These are phyloP conservation scores for Leishmania guyanensis DNA, from an alignment of 208 protist species.

Conservation along the genomic window DNA sequence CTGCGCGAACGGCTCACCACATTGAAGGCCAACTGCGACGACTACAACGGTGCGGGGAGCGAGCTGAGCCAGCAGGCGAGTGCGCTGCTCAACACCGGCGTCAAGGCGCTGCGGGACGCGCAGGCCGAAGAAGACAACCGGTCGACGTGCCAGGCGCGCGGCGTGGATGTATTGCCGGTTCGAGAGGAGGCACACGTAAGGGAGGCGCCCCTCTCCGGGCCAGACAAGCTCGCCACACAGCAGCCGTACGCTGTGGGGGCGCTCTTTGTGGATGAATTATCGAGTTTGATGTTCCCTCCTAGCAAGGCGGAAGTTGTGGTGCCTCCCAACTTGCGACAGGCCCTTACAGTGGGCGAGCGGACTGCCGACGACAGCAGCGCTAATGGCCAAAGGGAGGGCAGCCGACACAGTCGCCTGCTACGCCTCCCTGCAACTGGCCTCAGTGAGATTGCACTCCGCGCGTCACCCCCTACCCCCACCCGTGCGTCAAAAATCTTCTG, in stretches of 20 bases:
- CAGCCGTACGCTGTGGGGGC: neutral
- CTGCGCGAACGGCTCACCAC: conserved; percentile 52
- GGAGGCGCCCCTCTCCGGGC: neutral
- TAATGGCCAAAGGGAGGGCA: too few species aligned
- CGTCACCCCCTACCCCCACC: neutral
- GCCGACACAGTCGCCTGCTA: conserved; percentile 12
- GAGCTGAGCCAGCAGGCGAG: conserved; percentile 36
- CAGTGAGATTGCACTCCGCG: neutral
- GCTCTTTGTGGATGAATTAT: conserved; percentile 27
- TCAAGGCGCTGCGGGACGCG: conserved; percentile 52
- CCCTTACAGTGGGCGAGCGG: neutral
- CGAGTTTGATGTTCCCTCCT: conserved; percentile 27
- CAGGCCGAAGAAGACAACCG: conserved; percentile 38
- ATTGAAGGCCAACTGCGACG: conserved; percentile 58
- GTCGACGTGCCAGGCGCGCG: conserved; percentile 1
- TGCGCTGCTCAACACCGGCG: conserved; percentile 39
- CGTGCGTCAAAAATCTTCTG: conserved; percentile 29
- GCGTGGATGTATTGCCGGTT: neutral
- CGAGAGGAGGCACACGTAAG: neutral
- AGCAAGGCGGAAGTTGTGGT: conserved; percentile 13
- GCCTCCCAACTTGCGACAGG: conserved; percentile 9
- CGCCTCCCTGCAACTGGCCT: neutral
- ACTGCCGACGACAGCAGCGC: neutral
- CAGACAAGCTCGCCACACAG: neutral
- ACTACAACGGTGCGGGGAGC: conserved; percentile 59